Base-by-base conservation (phyloP, 2,329 filamentous ascomycete genomes). In the Trichoderma atrobrunneum region DNA sequence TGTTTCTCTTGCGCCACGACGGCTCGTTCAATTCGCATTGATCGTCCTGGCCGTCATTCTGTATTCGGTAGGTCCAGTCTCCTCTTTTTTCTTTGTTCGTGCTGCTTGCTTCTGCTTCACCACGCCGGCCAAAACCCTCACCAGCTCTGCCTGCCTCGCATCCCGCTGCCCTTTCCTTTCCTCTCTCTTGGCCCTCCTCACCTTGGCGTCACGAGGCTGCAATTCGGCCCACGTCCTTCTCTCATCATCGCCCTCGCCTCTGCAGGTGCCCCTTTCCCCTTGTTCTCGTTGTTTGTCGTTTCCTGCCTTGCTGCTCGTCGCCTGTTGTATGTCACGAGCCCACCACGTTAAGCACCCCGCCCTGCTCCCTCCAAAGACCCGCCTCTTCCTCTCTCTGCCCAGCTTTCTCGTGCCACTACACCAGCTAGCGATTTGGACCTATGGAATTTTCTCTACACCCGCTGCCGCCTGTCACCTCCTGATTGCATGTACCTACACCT, bases 401-500 rank as follows among this genome's bases (percentile, higher is more conserved):
- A 71, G 61, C 72, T 62, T 72, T 66, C 61, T 71, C 61, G 68
- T 71, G 72, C 72, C 72, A 67, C 72, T 71, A 71, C 66, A 71
- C 72, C 68, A 66, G 60, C 60, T 54, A 73, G 64, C 61, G 57
- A 51, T 48, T 60, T 67, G 48, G 68, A 73, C 72, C 72, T 72
- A 64, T 73, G 72, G 69, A 72, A 73, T 72, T 72, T 59, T 60
- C 72, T 36, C 72, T 36, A 70, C 62, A 59, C 72, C 69, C 54
- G 63, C 72, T 36, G 39, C 69, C 69, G 62, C 66, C 60, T 59
- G 36, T 71, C 69, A 65, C 60, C 48, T 65, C 74, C 75, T 75
- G 67, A 69, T 74, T 76, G 74, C 74, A 74, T 74, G 74, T 76
- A 69, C 77, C 77, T 78, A 75, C 76, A 59, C 64, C 51, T 59